Percentiles rank a stretch among this genome's conserved stretches.
Conservation (phyloP, 257 asterid species). For the Solanum commersonii region DNA sequence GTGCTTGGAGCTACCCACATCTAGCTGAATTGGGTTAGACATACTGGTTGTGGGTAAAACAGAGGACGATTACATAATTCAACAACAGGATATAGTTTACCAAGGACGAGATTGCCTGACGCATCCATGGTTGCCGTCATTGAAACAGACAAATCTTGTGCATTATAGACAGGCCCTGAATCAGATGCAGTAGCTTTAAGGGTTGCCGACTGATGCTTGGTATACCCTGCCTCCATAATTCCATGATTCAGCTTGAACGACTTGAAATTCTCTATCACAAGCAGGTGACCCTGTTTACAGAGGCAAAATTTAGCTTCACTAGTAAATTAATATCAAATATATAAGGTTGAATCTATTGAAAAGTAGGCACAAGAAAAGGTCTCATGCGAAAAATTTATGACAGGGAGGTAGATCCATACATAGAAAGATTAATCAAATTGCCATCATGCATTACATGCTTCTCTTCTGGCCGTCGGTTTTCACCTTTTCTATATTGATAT, state of each 20-base stretch:
- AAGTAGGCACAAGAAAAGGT: neutral
- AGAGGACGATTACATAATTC: neutral
- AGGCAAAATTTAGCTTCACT: constrained; percentile 5
- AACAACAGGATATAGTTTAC: constrained; percentile 19
- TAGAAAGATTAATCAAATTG: neutral
- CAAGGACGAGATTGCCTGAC: constrained; percentile 78
- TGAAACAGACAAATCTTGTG: constrained; percentile 56
- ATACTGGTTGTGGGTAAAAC: neutral
- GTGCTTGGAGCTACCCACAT: neutral
- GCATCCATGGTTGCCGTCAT: constrained; percentile 92
- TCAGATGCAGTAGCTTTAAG: constrained; percentile 25
- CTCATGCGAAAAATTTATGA: neutral
- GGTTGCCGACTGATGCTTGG: constrained; percentile 59
- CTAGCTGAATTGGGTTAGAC: neutral
- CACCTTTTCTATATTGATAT: neutral
- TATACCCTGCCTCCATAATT: constrained; percentile 86
- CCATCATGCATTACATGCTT: neutral
- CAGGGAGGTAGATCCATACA: neutral
- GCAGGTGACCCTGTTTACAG: constrained; percentile 75
- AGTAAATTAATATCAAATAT: neutral
- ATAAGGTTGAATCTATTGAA: neutral
- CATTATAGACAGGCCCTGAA: constrained; percentile 26
- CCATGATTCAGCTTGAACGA: constrained; percentile 80
- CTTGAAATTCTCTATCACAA: constrained; percentile 67
- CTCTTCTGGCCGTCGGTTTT: neutral